Evolutionary conservation across 2,329 filamentous ascomycete genomes (phyloP), one percentile per base, ranked within the genome.

Genomic region (Colletotrichum paranaense): DNA sequence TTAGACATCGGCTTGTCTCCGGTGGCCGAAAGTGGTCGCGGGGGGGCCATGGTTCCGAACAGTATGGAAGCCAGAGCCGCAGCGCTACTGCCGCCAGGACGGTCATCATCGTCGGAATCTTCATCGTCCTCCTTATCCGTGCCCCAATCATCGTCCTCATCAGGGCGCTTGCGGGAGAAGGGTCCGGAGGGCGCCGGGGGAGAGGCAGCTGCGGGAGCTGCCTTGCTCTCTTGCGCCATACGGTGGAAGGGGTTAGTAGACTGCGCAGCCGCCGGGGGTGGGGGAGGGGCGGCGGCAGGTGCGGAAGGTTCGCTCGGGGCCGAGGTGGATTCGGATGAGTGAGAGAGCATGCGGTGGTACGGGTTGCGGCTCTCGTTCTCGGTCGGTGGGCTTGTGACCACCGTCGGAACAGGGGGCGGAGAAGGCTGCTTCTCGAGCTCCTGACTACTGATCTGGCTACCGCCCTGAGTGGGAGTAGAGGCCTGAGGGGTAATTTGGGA

Each of bases 201-300:
- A 16, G 82, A 81, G 24, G 84, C 82, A 35, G 75, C 53, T 14
- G 73, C 64, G 6, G 74, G 65, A 2, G 84, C 80, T 68, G 86
- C 82, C 79, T 87, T 88, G 72, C 84, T 84, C 75, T 94, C 89
- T 77, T 93, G 90, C 5, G 93, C 91, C 80, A 97, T 91, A 69
- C 95, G 93, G 82, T 97, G 94, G 91, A 98, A 99, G 5, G 97
- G 97, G 80, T 99, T 99, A 11, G 94, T 98, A n/a, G 94, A 95
- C 58, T 81, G 80, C 32, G 80, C 81, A 24, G 82, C 82, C 53
- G 77, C 79, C 59, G 81, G 80, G 32, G 81, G 81, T 28, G 82
- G 82, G 22, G 82, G 80, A 19, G 86, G 80, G 60, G 86, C 80
- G 26, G 86, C 79, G 28, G 85, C 79, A 35, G 87, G 81, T 19